Percentiles rank a stretch among this genome's conserved stretches.
Conservation (phyloP, 2,329 filamentous ascomycete species). For the Pseudofabraea citricarpa region DNA sequence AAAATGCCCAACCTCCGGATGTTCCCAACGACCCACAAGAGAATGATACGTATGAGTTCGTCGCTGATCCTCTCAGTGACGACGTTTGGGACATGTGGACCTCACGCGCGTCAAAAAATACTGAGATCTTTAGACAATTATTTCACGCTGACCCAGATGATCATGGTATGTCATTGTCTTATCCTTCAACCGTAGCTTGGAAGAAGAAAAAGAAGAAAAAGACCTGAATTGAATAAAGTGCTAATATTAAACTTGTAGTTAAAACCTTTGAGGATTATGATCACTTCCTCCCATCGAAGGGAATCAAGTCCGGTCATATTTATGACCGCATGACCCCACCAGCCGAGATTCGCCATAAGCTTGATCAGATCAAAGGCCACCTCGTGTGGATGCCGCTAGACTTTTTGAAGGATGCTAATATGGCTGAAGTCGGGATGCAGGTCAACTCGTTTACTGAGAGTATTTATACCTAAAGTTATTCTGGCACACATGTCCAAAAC, state of each 20-base stretch:
- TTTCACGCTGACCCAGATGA: constrained; percentile 91
- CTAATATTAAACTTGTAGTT: constrained; percentile 42
- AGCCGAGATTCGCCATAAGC: constrained; percentile 66
- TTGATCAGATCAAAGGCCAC: constrained; percentile 80
- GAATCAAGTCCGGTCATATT: constrained; percentile 78
- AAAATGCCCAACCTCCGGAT: constrained; percentile 70
- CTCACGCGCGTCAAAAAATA: constrained; percentile 63
- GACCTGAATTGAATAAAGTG: constrained; percentile 1
- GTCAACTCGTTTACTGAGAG: constrained; percentile 86
- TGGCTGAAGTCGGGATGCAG: constrained; percentile 85
- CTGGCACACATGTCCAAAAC: too few relatives aligned
- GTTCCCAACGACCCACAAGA: constrained; percentile 62
- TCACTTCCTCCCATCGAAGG: constrained; percentile 63
- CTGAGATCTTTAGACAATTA: constrained; percentile 68
- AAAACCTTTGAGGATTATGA: constrained; percentile 90
- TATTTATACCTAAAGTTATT: constrained; percentile 73
- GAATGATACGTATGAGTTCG: constrained; percentile 58
- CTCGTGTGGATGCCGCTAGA: constrained; percentile 93
- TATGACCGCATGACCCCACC: constrained; percentile 74
- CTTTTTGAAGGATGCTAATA: constrained; percentile 76
- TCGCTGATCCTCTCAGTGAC: constrained; percentile 66
- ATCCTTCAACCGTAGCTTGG: constrained; percentile 4
- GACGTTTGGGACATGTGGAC: constrained; percentile 69
- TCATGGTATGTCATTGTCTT: constrained; percentile 47
- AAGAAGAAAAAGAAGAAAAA: too few relatives aligned